A percentile compares a stretch with the other conserved stretches of the same genome.
phyloP scores from a whole-genome alignment of 2,329 filamentous ascomycete species.

The Aspergillus luchuensis region DNA sequence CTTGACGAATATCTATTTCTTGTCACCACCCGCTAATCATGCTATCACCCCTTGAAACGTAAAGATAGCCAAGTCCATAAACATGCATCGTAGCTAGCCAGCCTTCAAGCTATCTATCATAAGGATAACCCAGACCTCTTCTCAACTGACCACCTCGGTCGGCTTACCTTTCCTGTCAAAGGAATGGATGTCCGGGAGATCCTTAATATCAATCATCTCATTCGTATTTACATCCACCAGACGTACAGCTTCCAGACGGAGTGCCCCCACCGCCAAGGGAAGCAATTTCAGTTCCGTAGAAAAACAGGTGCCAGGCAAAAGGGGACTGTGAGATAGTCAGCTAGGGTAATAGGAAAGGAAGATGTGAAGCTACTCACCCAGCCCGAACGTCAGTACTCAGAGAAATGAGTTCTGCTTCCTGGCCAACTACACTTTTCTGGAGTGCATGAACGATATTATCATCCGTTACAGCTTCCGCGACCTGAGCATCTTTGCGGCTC shows the following conservation, averaged over 20 bases:
- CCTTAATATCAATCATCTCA: conserved; percentile 57
- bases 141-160: not conserved
- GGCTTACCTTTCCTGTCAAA: conserved; percentile 25
- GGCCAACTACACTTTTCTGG: conserved; percentile 52
- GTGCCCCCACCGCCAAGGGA: conserved; percentile 52
- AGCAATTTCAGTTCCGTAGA: conserved; percentile 59
- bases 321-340: conserved; percentile 43
- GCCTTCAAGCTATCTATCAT: conserved; percentile 5
- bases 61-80: not conserved
- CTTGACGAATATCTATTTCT: not conserved
- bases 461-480: conserved; percentile 58
- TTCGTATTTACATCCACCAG: conserved; percentile 59
- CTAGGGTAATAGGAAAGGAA: conserved; percentile 4
- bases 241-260: conserved; percentile 56
- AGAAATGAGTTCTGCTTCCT: conserved; percentile 57
- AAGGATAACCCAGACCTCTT: not conserved
- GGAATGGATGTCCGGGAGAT: conserved; percentile 59
- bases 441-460: conserved; percentile 59
- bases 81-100: conserved; percentile 4
- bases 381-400: conserved; percentile 61
- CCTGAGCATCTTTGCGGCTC: conserved; percentile 35
- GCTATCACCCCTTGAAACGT: not conserved
- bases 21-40: not conserved
- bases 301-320: conserved; percentile 58
- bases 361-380: conserved; percentile 48